Percentiles rank a stretch among this genome's conserved stretches.
These are phyloP conservation scores for Physaria fendleri DNA, from an alignment of 345 rosid species.

Conservation along the genomic window DNA sequence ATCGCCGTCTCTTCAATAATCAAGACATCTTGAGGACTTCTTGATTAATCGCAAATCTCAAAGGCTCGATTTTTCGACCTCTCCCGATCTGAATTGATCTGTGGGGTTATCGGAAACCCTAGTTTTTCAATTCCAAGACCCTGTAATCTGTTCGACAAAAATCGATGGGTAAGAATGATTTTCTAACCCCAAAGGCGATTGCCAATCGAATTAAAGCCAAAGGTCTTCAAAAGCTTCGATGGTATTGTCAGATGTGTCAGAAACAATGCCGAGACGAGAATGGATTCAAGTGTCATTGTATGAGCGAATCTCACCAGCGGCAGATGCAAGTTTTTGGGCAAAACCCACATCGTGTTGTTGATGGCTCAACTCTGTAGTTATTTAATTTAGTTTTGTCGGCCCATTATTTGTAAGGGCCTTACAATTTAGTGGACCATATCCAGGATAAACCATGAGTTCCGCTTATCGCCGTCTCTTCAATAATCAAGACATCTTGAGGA, in stretches of 20 bases:
- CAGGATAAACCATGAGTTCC: neutral
- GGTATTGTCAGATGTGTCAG: conserved; percentile 99
- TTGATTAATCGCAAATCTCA: no score
- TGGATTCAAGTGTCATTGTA: conserved; percentile 97
- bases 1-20: no score
- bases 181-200: conserved; percentile 83
- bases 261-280: conserved; percentile 97
- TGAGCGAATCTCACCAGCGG: conserved; percentile 94
- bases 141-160: neutral
- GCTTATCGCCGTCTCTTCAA: no score
- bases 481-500: no score
- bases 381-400: no score
- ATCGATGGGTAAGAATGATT: conserved; percentile 87
- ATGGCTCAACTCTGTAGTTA: conserved; percentile 89
- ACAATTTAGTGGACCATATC: neutral
- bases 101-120: neutral
- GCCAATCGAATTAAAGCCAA: conserved; percentile 88
- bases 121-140: neutral
- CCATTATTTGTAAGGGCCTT: no score
- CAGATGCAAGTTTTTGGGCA: conserved; percentile 93
- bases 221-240: conserved; percentile 92
- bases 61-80: neutral
- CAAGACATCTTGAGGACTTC: no score
- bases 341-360: conserved; percentile 73
- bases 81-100: neutral